Base-by-base conservation (phyloP, 2,329 filamentous ascomycete species). In the Sordariomycetes sp. region DNA sequence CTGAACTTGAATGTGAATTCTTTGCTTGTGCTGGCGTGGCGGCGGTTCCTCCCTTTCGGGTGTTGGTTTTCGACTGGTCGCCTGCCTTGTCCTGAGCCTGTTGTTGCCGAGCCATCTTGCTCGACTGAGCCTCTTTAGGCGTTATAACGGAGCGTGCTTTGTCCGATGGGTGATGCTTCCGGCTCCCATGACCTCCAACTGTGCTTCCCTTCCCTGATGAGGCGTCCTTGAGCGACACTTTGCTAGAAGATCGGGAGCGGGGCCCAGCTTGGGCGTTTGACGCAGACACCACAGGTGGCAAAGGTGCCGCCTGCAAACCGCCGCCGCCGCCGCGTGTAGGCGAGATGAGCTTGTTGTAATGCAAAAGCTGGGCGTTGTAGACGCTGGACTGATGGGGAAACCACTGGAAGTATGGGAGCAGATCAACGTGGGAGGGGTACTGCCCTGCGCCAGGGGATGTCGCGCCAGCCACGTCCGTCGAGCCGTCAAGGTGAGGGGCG, bases 1-100 rank as follows among this genome's bases (percentile, higher is more conserved):
- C 85, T 8, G 90, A 96, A 54, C 73, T 94, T 17, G 90, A 93
- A 53, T 93, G 70, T 11, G 60, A 49, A 57, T 53, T 19, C 47
- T 50, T 32, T 54, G 49, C 18, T 47, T 21, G 8, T 30, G 33
- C 24, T 32, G 47, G 40, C 10, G 51, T 40, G 23, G 48, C 45
- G 26, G 50, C 41, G 16, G 50, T 38, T 39, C 50, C 45, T 43
- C 51, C 43, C 33, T 44, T n/a, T n/a, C n/a, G n/a, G 25, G 17
- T 16, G 25, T 52, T 30, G 51, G 47, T 25, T 47, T 46, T 36
- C 42, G 51, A 45, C 51, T 57, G 36, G 49, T 39, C 28, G 44
- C 37, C 34, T 60, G 44, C 38, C 25, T 28, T 28, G 25, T 28
- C 25, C 33, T 66, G 63, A 12, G 23, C 14, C 9, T 31, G 29